phyloP scores from a whole-genome alignment of 2,329 filamentous ascomycete genomes.

The Paecilomyces sp. region DNA sequence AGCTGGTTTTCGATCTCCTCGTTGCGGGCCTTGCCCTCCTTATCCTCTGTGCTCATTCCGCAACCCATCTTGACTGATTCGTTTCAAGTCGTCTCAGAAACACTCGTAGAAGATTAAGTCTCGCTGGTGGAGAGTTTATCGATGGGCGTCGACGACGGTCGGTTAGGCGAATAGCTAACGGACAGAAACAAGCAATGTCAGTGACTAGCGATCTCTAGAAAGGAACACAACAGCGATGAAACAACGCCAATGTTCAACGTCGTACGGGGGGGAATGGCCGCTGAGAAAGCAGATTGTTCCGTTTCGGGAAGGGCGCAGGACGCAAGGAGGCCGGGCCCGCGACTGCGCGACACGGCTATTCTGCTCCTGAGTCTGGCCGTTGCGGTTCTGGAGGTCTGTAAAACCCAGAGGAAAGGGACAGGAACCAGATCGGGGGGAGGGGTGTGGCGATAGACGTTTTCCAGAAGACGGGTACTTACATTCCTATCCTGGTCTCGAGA shows the following conservation, averaged over 20 bases:
- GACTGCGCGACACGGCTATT: not conserved
- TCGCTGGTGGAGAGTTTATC: not conserved
- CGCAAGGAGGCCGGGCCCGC: not conserved
- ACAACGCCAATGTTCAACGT: not conserved
- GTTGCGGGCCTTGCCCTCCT: conserved; percentile 97
- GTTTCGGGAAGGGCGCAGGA: not conserved
- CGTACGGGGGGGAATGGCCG: not conserved
- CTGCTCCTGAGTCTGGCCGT: not conserved
- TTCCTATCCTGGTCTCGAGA: not conserved
- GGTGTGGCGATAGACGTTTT: not conserved
- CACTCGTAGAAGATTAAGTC: not conserved
- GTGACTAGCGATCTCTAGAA: not conserved
- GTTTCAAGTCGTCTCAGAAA: conserved; percentile 3
- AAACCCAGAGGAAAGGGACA: not conserved
- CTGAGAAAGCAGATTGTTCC: not conserved
- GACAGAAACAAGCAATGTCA: not conserved
- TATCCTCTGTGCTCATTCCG: conserved; percentile 99
- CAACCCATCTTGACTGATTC: conserved; percentile 80
- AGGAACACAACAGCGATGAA: not conserved
- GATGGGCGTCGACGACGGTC: not conserved
- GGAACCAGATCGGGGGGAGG: not conserved
- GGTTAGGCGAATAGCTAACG: not conserved
- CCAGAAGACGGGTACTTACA: not conserved
- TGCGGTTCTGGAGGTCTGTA: not conserved
- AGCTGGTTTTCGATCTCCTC: conserved; percentile 98